phyloP scores from a whole-genome alignment of 139 green algal species.

The Axilococcus clingmanii region DNA sequence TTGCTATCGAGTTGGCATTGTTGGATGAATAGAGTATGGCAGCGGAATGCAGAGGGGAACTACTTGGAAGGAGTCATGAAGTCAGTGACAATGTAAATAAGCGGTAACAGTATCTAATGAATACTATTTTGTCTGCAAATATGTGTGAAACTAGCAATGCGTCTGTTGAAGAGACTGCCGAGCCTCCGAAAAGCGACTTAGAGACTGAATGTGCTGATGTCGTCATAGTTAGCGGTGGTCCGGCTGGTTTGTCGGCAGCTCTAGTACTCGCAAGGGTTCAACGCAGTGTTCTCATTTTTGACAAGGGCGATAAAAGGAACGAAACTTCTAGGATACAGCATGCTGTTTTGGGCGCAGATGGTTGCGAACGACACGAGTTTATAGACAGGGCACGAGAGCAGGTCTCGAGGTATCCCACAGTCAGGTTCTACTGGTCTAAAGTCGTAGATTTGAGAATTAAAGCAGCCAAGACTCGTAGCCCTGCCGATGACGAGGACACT shows the following conservation, averaged over 20 bases:
- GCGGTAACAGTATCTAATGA: too few relatives aligned
- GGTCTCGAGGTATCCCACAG: conserved; percentile 5
- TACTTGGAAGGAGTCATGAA: too few relatives aligned
- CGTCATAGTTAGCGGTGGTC: conserved; percentile 1
- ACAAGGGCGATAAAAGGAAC: conserved; percentile 12
- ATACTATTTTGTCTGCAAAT: too few relatives aligned
- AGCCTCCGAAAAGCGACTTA: too few relatives aligned
- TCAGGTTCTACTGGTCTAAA: background rate
- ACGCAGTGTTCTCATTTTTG: conserved; percentile 8
- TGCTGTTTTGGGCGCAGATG: conserved; percentile 13
- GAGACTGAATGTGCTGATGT: background rate
- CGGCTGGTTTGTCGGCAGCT: conserved; percentile 9
- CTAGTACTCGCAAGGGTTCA: conserved; percentile 5
- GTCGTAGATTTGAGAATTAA: conserved; percentile 9
- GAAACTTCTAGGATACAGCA: conserved; percentile 11
- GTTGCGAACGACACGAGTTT: conserved; percentile 1
- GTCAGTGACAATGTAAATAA: too few relatives aligned
- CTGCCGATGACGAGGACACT: background rate
- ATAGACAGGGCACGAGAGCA: conserved; percentile 8
- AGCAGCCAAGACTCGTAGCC: background rate
- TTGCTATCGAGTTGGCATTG: conserved; percentile 2
- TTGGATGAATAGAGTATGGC: conserved; percentile 3
- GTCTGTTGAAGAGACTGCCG: too few relatives aligned
- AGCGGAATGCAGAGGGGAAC: too few relatives aligned
- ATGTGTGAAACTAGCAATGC: too few relatives aligned